These are phyloP conservation scores for Cardamine occulta DNA, from an alignment of 345 rosid genomes.

Conservation along the genomic window DNA sequence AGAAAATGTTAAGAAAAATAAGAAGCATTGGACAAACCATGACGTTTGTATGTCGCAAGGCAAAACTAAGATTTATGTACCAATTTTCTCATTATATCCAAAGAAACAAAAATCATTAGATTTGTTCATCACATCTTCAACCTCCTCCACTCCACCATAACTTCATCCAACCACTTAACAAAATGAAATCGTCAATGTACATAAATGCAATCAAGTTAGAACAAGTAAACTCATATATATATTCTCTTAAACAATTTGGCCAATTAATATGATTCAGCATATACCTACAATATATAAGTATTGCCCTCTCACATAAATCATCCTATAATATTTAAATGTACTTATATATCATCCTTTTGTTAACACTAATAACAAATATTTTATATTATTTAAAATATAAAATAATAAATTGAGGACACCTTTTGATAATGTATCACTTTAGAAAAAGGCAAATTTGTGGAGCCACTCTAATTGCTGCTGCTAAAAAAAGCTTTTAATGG, in stretches of 20 bases:
- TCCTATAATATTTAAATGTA: not conserved
- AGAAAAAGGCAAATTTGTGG: conserved; percentile 44
- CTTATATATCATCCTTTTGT: not conserved
- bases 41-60: not conserved
- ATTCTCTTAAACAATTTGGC: not conserved
- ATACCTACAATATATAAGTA: not conserved
- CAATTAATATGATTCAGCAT: not conserved
- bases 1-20: not conserved
- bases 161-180: conserved; percentile 11
- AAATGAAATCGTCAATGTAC: conserved; percentile 1
- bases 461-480: conserved; percentile 41
- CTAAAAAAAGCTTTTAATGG: conserved; percentile 27
- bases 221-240: conserved; percentile 4
- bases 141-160: conserved; percentile 19
- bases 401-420: not conserved
- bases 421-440: conserved; percentile 43
- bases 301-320: not conserved
- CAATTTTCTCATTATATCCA: not conserved
- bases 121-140: conserved; percentile 7
- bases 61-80: not conserved
- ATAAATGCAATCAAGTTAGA: not conserved
- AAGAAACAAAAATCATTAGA: not conserved
- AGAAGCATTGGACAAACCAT: not conserved
- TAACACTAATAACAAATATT: not conserved
- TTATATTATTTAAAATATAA: conserved; percentile 25